Evolutionary conservation across 2,329 filamentous ascomycete species (phyloP).

Genomic region (Trichoderma simmonsii): DNA sequence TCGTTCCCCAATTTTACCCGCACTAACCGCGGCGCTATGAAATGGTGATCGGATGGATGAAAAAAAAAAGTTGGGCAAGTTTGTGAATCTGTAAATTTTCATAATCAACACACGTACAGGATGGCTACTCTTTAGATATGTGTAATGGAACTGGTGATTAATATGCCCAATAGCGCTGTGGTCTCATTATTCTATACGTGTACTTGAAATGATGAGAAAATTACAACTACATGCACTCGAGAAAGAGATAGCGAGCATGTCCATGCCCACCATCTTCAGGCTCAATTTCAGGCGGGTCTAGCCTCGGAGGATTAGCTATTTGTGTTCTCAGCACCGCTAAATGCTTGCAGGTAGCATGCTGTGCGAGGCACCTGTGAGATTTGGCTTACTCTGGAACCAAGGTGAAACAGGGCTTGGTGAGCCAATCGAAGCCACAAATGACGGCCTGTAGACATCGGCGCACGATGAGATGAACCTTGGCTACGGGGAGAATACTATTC

Average conservation of each 20-base stretch:
- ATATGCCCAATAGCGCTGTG: background rate
- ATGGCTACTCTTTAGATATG: background rate
- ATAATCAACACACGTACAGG: background rate
- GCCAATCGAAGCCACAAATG: background rate
- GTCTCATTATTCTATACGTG: background rate
- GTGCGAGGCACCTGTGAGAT: background rate
- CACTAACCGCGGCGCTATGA: constrained; percentile 2
- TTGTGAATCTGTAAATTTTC: background rate
- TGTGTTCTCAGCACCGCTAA: background rate
- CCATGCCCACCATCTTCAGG: background rate
- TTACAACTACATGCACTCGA: background rate
- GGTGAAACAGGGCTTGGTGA: background rate
- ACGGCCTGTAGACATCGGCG: background rate
- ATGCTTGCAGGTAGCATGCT: background rate
- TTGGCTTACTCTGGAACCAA: background rate
- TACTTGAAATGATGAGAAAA: background rate
- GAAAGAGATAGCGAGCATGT: background rate
- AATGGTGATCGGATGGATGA: background rate
- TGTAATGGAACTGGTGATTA: background rate
- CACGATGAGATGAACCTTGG: background rate
- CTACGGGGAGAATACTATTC: background rate
- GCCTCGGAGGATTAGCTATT: background rate
- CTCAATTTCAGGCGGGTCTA: background rate
- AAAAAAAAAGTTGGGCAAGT: background rate
- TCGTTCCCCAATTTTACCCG: constrained; percentile 5